A percentile compares a stretch with the other conserved stretches of the same genome.
Evolutionary conservation across 1,284 basidiomycete species (phyloP).

Genomic region (Apiotrichum veenhuisii): DNA sequence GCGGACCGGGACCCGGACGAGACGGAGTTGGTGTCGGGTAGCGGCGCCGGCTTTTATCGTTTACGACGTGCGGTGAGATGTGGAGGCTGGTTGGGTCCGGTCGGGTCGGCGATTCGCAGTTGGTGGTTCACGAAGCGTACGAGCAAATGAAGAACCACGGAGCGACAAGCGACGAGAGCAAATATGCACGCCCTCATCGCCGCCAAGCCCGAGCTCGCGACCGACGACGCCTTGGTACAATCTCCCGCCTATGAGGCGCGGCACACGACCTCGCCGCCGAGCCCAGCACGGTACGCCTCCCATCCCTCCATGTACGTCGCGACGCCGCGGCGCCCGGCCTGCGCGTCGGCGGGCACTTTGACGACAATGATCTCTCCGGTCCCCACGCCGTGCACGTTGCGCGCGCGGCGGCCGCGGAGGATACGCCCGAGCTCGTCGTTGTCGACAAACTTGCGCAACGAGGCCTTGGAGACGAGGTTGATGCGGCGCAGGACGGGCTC

Average conservation of each 20-base stretch:
- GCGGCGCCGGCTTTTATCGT: not conserved
- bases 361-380: constrained; percentile 48
- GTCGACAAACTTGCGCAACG: constrained; percentile 34
- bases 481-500: constrained; percentile 44
- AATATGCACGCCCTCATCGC: too few species aligned
- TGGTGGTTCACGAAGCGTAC: too few species aligned
- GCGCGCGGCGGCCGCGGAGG: constrained; percentile 42
- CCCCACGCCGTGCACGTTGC: constrained; percentile 43
- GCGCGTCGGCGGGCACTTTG: constrained; percentile 25
- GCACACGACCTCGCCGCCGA: constrained; percentile 49
- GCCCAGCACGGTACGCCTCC: constrained; percentile 48
- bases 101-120: too few species aligned
- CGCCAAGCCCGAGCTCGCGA: too few species aligned
- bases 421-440: constrained; percentile 43
- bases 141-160: too few species aligned
- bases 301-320: constrained; percentile 47
- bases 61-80: too few species aligned
- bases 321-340: constrained; percentile 22
- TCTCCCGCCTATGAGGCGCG: constrained; percentile 29
- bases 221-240: too few species aligned
- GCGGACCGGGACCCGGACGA: not conserved
- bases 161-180: too few species aligned
- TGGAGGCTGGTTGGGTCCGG: too few species aligned
- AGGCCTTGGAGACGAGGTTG: constrained; percentile 41
- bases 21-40: not conserved